These are phyloP conservation scores for Tolypocladium capitatum DNA, from an alignment of 2,329 filamentous ascomycete genomes.

Conservation along the genomic window DNA sequence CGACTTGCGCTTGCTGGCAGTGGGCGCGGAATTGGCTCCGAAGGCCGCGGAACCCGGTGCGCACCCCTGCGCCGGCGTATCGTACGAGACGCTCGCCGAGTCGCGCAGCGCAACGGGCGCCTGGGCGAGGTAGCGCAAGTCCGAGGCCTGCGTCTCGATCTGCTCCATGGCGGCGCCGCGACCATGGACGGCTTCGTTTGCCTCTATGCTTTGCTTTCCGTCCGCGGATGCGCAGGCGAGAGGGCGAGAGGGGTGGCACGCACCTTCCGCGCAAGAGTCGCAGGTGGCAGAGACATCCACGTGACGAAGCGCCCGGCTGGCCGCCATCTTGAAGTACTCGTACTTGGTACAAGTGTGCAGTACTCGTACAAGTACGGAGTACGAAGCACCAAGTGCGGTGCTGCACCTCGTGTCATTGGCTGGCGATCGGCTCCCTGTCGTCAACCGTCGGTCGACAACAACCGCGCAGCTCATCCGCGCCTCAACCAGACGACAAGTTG, in stretches of 20 bases:
- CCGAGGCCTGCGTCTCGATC: slow-evolving; percentile 39
- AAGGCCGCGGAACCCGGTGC: slow-evolving; percentile 23
- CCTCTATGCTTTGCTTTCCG: not conserved
- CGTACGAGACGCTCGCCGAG: slow-evolving; percentile 18
- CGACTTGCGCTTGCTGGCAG: slow-evolving; percentile 23
- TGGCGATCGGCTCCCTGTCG: not conserved
- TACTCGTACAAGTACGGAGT: no score
- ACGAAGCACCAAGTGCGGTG: no score
- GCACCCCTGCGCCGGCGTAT: slow-evolving; percentile 19
- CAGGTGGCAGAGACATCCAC: no score
- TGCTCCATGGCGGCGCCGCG: slow-evolving; percentile 30
- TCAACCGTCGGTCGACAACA: not conserved
- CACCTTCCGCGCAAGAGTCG: no score
- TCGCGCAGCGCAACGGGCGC: slow-evolving; percentile 18
- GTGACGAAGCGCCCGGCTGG: not conserved
- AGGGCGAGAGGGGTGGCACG: not conserved
- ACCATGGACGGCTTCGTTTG: not conserved
- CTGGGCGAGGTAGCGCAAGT: slow-evolving; percentile 37
- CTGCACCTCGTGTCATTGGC: no score
- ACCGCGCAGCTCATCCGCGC: not conserved
- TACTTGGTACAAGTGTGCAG: no score
- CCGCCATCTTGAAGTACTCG: no score
- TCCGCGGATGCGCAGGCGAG: not conserved
- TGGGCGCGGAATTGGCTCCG: slow-evolving; percentile 37
- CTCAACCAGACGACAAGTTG: not conserved